A percentile compares a stretch with the other conserved stretches of the same genome.
Conservation (phyloP, 2,329 filamentous ascomycete genomes). For the Mycosphaerella arachidis region DNA sequence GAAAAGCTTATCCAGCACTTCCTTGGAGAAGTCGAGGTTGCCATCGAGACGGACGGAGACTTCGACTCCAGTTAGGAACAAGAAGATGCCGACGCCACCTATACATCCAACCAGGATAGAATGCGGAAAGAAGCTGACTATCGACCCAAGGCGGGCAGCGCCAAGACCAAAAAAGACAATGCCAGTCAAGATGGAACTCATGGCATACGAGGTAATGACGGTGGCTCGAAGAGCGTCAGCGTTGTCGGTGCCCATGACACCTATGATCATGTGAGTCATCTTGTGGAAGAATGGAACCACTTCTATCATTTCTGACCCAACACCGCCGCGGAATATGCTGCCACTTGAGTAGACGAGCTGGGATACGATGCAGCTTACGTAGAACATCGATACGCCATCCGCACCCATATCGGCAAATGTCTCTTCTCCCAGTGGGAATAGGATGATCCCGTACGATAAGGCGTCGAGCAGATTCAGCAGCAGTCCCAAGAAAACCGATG, state of each 20-base stretch:
- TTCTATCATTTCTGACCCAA: slow-evolving; percentile 97
- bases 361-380: slow-evolving; percentile 92
- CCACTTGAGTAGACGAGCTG: slow-evolving; percentile 86
- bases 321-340: slow-evolving; percentile 82
- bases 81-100: slow-evolving; percentile 92
- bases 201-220: slow-evolving; percentile 83
- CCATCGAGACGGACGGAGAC: slow-evolving; percentile 86
- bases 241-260: slow-evolving; percentile 70
- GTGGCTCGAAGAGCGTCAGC: slow-evolving; percentile 86
- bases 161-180: slow-evolving; percentile 90
- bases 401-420: slow-evolving; percentile 82
- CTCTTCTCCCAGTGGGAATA: slow-evolving; percentile 85
- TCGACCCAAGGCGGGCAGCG: slow-evolving; percentile 76
- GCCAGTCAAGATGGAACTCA: slow-evolving; percentile 88
- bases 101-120: slow-evolving; percentile 97
- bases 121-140: slow-evolving; percentile 94
- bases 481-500: slow-evolving; percentile 81
- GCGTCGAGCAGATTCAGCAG: slow-evolving; percentile 92
- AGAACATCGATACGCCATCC: slow-evolving; percentile 97
- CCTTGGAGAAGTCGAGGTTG: slow-evolving; percentile 73
- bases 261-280: slow-evolving; percentile 87
- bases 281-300: slow-evolving; percentile 98
- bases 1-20: slow-evolving; percentile 71
- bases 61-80: slow-evolving; percentile 86
- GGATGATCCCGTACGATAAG: slow-evolving; percentile 83